Evolutionary conservation across 2,329 filamentous ascomycete species (phyloP), one percentile per base, ranked within the genome.

Genomic region (Alternaria sp.): DNA sequence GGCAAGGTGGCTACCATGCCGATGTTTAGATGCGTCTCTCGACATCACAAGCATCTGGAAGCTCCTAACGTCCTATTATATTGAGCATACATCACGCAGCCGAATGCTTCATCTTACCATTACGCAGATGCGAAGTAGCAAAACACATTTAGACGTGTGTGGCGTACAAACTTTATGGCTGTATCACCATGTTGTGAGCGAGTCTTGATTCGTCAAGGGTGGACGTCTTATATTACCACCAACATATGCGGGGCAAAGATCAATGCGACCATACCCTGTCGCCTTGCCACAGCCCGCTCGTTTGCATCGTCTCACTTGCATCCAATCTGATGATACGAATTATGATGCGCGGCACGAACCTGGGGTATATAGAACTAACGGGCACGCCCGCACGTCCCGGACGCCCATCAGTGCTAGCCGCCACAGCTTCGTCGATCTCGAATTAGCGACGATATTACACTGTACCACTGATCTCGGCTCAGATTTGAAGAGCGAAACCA

Each of bases 211-310:
- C 49, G 36, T 51, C 36, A 41, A n/a, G 16, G 43, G 1, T 16
- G 24, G 11, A 30, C 32, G 5, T 49, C 30, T 22, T 49, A 49
- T 58, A 59, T 58, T 51, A 63, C 44, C 46, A 48, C 60, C 63
- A 32, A 65, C 24, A 63, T 57, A 63, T 51, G 49, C 26, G 57
- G 62, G 38, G 57, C 60, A 38, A 44, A 57, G n/a, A 39, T 52
- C 57, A 55, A 59, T 61, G 56, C 54, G 53, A 38, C 42, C 38
- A 18, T 24, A n/a, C 28, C 51, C 32, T 14, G 20, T n/a, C 46
- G 9, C 36, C 30, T 39, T 39, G 48, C 57, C 34, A 47, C 39
- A 32, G 26, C 53, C 48, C 51, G 30, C 48, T 39, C 43, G 32
- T 56, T 30, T 36, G 30, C 42, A 36, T 38, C 46, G 32, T 44